Percentiles rank a stretch among this genome's conserved stretches.
phyloP scores from a whole-genome alignment of 2,329 filamentous ascomycete genomes.

The Sclerotinia subarctica region DNA sequence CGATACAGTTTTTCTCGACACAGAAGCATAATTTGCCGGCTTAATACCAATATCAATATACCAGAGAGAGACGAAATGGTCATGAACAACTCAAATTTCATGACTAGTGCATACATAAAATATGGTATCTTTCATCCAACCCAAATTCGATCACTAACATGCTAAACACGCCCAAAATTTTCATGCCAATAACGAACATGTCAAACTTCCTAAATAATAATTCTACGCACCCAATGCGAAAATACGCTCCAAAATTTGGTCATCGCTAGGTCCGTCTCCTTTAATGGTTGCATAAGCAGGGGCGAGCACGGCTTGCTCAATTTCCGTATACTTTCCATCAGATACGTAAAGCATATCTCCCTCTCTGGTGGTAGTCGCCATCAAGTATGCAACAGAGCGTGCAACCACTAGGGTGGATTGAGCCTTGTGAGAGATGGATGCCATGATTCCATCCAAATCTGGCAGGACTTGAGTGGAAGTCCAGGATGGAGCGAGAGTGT shows the following conservation, averaged over 20 bases:
- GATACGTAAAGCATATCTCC: conserved; percentile 53
- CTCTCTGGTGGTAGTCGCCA: conserved; percentile 47
- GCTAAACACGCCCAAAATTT: not conserved
- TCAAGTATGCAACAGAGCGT: conserved; percentile 47
- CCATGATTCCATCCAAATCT: conserved; percentile 39
- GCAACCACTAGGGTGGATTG: conserved; percentile 50
- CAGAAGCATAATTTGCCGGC: not conserved
- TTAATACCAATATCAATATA: not conserved
- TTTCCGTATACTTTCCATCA: conserved; percentile 49
- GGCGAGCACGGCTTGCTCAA: conserved; percentile 47
- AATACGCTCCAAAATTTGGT: conserved; percentile 39
- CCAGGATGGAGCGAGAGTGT: conserved; percentile 55
- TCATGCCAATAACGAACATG: not conserved
- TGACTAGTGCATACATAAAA: conserved; percentile 6
- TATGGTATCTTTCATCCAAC: not conserved
- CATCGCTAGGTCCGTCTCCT: conserved; percentile 39
- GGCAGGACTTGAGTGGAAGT: conserved; percentile 50
- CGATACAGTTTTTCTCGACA: too few species aligned
- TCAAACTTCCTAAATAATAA: not conserved
- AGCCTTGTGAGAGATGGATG: conserved; percentile 41
- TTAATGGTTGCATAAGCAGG: conserved; percentile 40
- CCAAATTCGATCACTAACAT: not conserved
- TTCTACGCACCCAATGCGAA: conserved; percentile 11
- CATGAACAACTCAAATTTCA: not conserved
- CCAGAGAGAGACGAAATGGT: not conserved